Evolutionary conservation across 352 stramenopile species (phyloP), one percentile per base, ranked within the genome.

Genomic region (Thalassiosira ordinaria): DNA sequence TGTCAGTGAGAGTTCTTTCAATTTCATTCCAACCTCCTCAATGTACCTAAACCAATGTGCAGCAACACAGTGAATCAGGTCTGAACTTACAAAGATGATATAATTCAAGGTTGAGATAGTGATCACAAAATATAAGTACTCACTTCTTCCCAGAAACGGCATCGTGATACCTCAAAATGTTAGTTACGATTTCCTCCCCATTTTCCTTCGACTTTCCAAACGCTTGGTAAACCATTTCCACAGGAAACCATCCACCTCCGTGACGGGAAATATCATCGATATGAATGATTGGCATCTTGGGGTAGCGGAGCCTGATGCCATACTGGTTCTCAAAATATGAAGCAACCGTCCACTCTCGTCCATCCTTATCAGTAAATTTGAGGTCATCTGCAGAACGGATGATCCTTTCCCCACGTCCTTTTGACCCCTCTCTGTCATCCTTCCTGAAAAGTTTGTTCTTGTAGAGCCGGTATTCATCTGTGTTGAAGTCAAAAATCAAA

Each of bases 271-370:
- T 51, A 16, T 63, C 61, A 41, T 70, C 62, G 31, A 73, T 20
- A 65, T 74, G 18, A 6, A 78, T 60, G 16, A 83, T 78, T 11
- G 65, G 66, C 66, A 78, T 68, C 31, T 63, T 47, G 9, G 53
- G 57, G 57, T 69, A 71, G 26, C 70, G n/a, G 18, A 67, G 27
- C 24, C 6, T 52, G 41, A 83, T 65, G 0, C 74, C 74, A 41
- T 78, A 73, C 13, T n/a, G 22, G 20, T 61, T 52, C 13, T 44
- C 2, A 27, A 64, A 74, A 51, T 78, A 70, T 16, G 65, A 31
- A 60, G 51, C 31, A 51, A 83, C 74, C 1, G 57, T 77, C 0
- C 52, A 59, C 26, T 37, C 44, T 33, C 37, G 14, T 46, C 44
- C 63, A 51, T 67, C 39, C 8, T 53, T 20, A 31, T 47, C 1